A percentile compares a stretch with the other conserved stretches of the same genome.
Conservation (phyloP, 2,329 filamentous ascomycete species). For the Exophiala lecanii-corni region DNA sequence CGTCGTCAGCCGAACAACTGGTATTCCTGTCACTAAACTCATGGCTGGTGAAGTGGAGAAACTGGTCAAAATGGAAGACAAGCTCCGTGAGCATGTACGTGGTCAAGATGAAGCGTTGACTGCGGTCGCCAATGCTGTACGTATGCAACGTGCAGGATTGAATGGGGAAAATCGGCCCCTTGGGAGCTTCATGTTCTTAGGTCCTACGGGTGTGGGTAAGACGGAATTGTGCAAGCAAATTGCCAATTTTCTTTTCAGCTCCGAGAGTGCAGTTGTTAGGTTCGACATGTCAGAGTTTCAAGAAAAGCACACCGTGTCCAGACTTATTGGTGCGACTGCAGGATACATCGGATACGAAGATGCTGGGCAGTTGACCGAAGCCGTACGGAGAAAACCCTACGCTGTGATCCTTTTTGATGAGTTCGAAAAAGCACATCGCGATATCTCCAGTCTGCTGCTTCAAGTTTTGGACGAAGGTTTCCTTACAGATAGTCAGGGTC, state of each 20-base stretch:
- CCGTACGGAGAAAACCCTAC: constrained; percentile 90
- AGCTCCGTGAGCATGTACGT: constrained; percentile 73
- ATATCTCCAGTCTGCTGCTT: constrained; percentile 85
- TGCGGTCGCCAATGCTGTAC: constrained; percentile 86
- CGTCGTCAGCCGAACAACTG: constrained; percentile 85
- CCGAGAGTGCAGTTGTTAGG: constrained; percentile 80
- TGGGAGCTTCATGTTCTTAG: constrained; percentile 96
- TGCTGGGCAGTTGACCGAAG: constrained; percentile 91
- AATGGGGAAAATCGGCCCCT: constrained; percentile 87
- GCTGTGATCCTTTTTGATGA: constrained; percentile 94
- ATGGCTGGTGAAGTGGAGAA: constrained; percentile 93
- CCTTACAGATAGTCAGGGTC: constrained; percentile 89
- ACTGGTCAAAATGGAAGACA: constrained; percentile 92
- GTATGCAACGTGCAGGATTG: constrained; percentile 86
- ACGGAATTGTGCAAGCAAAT: constrained; percentile 97
- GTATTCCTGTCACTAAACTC: constrained; percentile 87
- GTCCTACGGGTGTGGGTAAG: constrained; percentile 93
- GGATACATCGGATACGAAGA: constrained; percentile 97
- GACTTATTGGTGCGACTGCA: constrained; percentile 86
- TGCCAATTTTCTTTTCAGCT: constrained; percentile 87
- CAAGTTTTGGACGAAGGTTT: constrained; percentile 96
- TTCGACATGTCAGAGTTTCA: constrained; percentile 99
- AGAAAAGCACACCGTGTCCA: constrained; percentile 91
- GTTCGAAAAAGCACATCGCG: constrained; percentile 94
- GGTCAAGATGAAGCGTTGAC: constrained; percentile 92